Conservation (phyloP, 306 rosid genomes). For the Pterocarpus santalinus region DNA sequence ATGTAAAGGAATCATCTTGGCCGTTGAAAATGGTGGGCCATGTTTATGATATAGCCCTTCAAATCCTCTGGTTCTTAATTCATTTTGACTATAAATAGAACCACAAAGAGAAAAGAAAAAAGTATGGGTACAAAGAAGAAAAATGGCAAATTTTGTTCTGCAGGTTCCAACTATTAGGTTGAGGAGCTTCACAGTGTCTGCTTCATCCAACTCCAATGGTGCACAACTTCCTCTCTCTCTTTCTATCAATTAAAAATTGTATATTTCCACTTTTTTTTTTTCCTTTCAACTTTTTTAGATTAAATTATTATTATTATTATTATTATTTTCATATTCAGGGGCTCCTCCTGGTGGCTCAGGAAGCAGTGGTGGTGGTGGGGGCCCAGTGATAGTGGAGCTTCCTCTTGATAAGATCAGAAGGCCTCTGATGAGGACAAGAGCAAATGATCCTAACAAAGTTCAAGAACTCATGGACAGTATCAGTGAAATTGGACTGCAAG, state of each 20-base stretch:
- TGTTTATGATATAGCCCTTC: constrained; percentile 23
- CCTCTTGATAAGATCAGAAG: constrained; percentile 91
- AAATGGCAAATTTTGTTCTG: constrained; percentile 78
- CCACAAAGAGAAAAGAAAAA: not conserved
- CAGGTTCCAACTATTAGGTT: constrained; percentile 63
- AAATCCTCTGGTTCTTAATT: constrained; percentile 19
- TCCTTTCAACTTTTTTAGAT: not conserved
- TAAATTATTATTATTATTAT: not conserved
- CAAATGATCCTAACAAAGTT: constrained; percentile 81
- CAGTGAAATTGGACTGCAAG: constrained; percentile 87
- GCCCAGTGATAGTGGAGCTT: constrained; percentile 91
- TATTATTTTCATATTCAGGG: constrained; percentile 53
- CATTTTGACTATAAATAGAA: constrained; percentile 17
- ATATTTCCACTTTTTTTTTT: not conserved
- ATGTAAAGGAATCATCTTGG: constrained; percentile 38
- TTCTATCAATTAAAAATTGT: constrained; percentile 1
- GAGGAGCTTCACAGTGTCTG: constrained; percentile 70
- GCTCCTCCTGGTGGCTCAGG: constrained; percentile 63
- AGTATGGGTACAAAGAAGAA: not conserved
- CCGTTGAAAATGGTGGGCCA: constrained; percentile 55
- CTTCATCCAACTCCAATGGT: constrained; percentile 82
- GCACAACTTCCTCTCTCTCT: constrained; percentile 5
- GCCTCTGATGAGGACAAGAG: constrained; percentile 89
- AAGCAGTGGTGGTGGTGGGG: constrained; percentile 60
- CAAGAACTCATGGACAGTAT: constrained; percentile 89